These are phyloP conservation scores for Lachnellula hyalina DNA, from an alignment of 2,329 filamentous ascomycete species.

Conservation along the genomic window DNA sequence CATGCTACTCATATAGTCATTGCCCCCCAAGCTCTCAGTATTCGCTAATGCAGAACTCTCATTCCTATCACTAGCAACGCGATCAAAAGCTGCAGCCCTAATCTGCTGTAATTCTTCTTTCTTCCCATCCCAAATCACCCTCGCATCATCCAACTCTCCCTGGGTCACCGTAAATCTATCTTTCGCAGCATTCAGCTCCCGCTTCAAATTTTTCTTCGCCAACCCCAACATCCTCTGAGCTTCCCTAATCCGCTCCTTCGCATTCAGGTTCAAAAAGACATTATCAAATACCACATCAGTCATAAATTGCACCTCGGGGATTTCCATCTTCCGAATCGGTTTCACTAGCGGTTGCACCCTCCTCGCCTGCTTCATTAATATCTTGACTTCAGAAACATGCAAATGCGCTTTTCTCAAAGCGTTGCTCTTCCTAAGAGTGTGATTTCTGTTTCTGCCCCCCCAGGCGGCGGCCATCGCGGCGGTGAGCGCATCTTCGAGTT, in stretches of 20 bases:
- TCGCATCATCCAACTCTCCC: slow-evolving; percentile 27
- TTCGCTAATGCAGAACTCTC: too few relatives aligned
- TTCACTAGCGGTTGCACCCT: slow-evolving; percentile 36
- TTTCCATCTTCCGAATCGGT: slow-evolving; percentile 35
- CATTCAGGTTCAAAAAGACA: slow-evolving; percentile 46
- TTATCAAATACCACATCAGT: slow-evolving; percentile 52
- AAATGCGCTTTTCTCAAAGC: slow-evolving; percentile 44
- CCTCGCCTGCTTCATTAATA: slow-evolving; percentile 37
- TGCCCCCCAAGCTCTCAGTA: too few relatives aligned
- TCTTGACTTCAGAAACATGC: slow-evolving; percentile 36
- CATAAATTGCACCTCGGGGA: slow-evolving; percentile 43
- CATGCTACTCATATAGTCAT: too few relatives aligned
- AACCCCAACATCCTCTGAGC: slow-evolving; percentile 35
- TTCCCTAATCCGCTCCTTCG: slow-evolving; percentile 46
- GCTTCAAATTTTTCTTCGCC: slow-evolving; percentile 31
- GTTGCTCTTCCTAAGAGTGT: slow-evolving; percentile 50
- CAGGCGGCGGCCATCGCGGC: slow-evolving; percentile 44
- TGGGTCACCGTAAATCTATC: slow-evolving; percentile 28
- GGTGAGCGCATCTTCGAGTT: slow-evolving; percentile 39
- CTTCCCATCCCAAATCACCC: slow-evolving; percentile 32
- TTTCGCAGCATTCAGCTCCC: slow-evolving; percentile 32
- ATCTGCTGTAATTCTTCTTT: slow-evolving; percentile 39
- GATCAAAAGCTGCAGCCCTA: slow-evolving; percentile 40
- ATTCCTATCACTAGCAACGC: too few relatives aligned
- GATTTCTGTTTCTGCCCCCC: slow-evolving; percentile 40